A percentile compares a stretch with the other conserved stretches of the same genome.
These are phyloP conservation scores for Colletotrichum sp. DNA, from an alignment of 2,329 filamentous ascomycete species.

Conservation along the genomic window DNA sequence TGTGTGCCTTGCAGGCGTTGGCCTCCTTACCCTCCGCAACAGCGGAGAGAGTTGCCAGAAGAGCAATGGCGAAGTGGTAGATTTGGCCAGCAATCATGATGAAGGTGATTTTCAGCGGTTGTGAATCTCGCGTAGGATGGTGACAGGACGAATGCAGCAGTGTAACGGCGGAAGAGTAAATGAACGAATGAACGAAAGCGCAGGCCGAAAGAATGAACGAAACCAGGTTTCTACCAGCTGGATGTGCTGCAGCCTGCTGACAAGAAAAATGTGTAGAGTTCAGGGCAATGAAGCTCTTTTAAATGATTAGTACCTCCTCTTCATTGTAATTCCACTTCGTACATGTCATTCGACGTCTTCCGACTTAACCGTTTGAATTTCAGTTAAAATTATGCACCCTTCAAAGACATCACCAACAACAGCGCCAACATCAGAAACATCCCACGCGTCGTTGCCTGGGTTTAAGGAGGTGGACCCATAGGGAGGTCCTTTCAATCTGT, in stretches of 20 bases:
- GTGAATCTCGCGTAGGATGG: rapidly evolving
- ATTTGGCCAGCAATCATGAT: not conserved
- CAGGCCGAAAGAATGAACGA: not conserved
- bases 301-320: rapidly evolving
- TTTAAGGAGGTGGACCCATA: not conserved
- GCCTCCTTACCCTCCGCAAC: not conserved
- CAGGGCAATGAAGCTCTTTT: not conserved
- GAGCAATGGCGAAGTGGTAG: not conserved
- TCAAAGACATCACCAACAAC: not conserved
- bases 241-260: not conserved
- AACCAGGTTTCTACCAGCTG: not conserved
- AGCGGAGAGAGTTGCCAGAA: not conserved
- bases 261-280: not conserved
- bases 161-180: not conserved
- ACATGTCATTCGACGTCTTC: not conserved
- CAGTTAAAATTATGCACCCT: not conserved
- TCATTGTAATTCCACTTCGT: not conserved
- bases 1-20: not conserved
- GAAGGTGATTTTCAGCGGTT: not conserved
- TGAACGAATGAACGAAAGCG: not conserved
- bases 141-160: not conserved
- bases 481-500: not conserved
- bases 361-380: not conserved
- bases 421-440: not conserved
- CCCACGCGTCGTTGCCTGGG: not conserved